Evolutionary conservation across 2,329 filamentous ascomycete genomes (phyloP), one percentile per base, ranked within the genome.

Genomic region (Penicillium sp.): DNA sequence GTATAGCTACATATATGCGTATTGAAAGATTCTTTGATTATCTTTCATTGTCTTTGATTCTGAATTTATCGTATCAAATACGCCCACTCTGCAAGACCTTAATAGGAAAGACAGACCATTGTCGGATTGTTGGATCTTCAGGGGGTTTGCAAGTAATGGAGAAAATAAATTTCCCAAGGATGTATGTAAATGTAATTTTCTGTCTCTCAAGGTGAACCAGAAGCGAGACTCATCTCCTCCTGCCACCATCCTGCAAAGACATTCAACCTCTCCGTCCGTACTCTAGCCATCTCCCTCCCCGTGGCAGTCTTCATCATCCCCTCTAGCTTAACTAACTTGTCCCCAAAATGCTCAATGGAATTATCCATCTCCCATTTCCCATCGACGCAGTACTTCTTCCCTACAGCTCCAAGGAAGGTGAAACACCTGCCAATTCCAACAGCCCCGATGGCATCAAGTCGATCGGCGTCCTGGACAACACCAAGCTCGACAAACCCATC

Each of bases 381-480:
- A 10, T 65, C 65, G 2, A 55, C 55, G 3, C 63, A 54, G 41
- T 66, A 69, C 29, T 70, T 67, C 45, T 65, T 65, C 15, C 69
- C 67, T 58, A 71, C 66, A 9, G 86, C 88, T 0, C 88, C 92
- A 0, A 89, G 86, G 72, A 86, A 97, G 0, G 88, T 86, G 72
- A 94, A 93, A 41, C 84, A 85, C 43, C 93, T 80, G 2, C 85
- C 93, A 56, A 96, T 87, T 0, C 93, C 93, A 31, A 97, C 84
- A 0, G 90, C 91, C 1, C 93, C 93, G 49, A 97, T 87, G 4
- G 92, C 90, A 76, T 97, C 93, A n/a, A 97, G 79, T 7, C 93
- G 82, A 77, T 97, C 93, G 4, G 93, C 93, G 74, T 97, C 93
- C 76, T 97, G 93, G 33, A 97, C 91, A 48, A 96, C 84, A 0